These are phyloP conservation scores for Globisporangium nodosum DNA, from an alignment of 352 stramenopile genomes.

Conservation along the genomic window DNA sequence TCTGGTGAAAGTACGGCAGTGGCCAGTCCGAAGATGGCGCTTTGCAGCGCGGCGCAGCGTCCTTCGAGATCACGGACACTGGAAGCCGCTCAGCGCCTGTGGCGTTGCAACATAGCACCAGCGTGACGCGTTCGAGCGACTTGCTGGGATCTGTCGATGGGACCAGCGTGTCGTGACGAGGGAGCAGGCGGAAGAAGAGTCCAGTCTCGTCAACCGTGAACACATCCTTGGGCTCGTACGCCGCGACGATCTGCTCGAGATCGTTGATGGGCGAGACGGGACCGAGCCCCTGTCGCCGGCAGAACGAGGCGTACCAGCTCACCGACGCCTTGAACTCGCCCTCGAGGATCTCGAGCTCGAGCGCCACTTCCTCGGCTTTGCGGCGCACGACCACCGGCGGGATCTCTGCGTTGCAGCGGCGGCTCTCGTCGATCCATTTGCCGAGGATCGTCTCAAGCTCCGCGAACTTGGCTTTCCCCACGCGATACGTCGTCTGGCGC, in stretches of 20 bases:
- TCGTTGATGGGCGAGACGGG: conserved; percentile 5
- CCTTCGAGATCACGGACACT: conserved; percentile 10
- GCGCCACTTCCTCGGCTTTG: conserved; percentile 6
- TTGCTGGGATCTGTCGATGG: neutral
- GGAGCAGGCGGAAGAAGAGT: conserved; percentile 12
- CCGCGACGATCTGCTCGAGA: conserved; percentile 6
- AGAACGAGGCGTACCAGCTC: conserved; percentile 9
- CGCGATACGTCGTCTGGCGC: conserved; percentile 11
- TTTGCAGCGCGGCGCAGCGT: too few relatives aligned
- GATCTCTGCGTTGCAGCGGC: conserved; percentile 11
- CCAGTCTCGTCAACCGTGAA: conserved; percentile 15
- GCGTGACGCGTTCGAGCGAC: conserved; percentile 7
- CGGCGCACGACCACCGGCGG: conserved; percentile 4
- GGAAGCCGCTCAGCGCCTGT: conserved; percentile 5
- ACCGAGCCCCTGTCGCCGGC: conserved; percentile 4
- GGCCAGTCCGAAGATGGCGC: conserved; percentile 1
- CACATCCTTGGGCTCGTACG: conserved; percentile 8
- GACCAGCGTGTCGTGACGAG: neutral
- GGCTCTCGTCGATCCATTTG: conserved; percentile 12
- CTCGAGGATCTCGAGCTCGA: conserved; percentile 4
- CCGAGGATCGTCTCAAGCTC: conserved; percentile 11
- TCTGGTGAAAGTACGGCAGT: conserved; percentile 11
- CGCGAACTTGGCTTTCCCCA: conserved; percentile 4
- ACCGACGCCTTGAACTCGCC: conserved; percentile 9
- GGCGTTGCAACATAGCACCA: conserved; percentile 17